Base-by-base conservation (phyloP, 768 basidiomycete species). In the Boletus subparvulus region DNA sequence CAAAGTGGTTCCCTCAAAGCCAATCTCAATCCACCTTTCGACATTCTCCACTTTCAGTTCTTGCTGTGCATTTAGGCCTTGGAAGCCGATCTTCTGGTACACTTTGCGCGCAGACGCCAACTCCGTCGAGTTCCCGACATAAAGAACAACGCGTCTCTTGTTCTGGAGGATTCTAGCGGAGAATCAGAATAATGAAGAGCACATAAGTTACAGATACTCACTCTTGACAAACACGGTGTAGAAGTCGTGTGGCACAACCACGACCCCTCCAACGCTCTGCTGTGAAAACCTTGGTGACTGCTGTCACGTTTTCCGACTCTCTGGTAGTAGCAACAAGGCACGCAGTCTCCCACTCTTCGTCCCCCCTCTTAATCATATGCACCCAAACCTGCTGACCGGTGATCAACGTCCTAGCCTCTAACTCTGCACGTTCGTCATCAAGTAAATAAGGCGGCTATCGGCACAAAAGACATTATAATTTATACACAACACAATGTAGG, bases 281-380 rank as follows among this genome's bases (percentile, higher is more conserved):
- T 0, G 90, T 91, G 65, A 75, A 86, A 1, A 91, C 88, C 67
- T 92, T 91, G 39, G 86, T 86, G 44, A 92, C 83, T 0, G 85
- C 81, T 3, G 83, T 82, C 26, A 86, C 78, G 6, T 63, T 75
- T 1, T 77, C 74, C 26, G 77, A 83, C 56, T 83, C 82, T 12
- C 90, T 76, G 9, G 88, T 88, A 30, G 80, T 81, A 16, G 88
- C 88, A 6, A 85, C 85, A 40, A 91, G 82, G 19, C 79, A 88
- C 0, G 88, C 85, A 21, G 85, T 77, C 28, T 78, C 76, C 45
- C 70, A 59, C 0, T 58, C 48, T 51, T 43, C 63, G 8, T 65
- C 64, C 0, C 50, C 61, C 42, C 52, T 33, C 49, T 69, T 65
- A n/a, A 83, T 74, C 51, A 79, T 72, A 59, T 84, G 83, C 1